These are phyloP conservation scores for Paraphoma sp. DNA, from an alignment of 2,329 filamentous ascomycete genomes.

Conservation along the genomic window DNA sequence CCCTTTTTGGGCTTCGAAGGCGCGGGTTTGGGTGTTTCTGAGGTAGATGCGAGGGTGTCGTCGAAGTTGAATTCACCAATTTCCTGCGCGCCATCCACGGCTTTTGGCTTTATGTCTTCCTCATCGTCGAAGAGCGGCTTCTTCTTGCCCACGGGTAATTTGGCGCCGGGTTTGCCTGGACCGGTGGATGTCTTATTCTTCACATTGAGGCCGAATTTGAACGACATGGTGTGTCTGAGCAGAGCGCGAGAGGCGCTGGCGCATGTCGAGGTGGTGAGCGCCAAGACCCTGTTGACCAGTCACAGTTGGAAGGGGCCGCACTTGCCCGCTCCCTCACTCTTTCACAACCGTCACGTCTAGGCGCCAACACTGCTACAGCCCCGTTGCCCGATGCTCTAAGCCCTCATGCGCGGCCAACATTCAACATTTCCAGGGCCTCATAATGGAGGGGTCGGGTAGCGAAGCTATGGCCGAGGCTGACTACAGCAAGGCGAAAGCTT, in stretches of 20 bases:
- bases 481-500: slow-evolving; percentile 35
- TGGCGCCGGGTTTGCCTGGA: slow-evolving; percentile 20
- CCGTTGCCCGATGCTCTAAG: not conserved
- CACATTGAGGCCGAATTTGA: slow-evolving; percentile 66
- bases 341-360: not conserved
- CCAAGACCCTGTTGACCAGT: slow-evolving; percentile 36
- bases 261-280: slow-evolving; percentile 11
- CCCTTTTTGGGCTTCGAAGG: slow-evolving; percentile 47
- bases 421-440: slow-evolving; percentile 15
- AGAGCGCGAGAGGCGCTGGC: slow-evolving; percentile 1
- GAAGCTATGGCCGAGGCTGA: slow-evolving; percentile 21
- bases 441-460: slow-evolving; percentile 40
- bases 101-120: slow-evolving; percentile 54
- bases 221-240: slow-evolving; percentile 40
- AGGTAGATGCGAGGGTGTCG: slow-evolving; percentile 50
- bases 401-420: not conserved
- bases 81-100: slow-evolving; percentile 56
- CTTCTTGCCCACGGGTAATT: slow-evolving; percentile 35
- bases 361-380: not conserved
- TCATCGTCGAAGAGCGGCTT: slow-evolving; percentile 62
- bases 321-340: slow-evolving; percentile 24
- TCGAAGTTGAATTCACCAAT: slow-evolving; percentile 66
- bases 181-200: slow-evolving; percentile 58
- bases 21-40: slow-evolving; percentile 26
- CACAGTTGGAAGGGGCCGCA: slow-evolving; percentile 32